These are phyloP conservation scores for Aechmea fasciata DNA, from an alignment of 176 grass and related monocot genomes.

Conservation along the genomic window DNA sequence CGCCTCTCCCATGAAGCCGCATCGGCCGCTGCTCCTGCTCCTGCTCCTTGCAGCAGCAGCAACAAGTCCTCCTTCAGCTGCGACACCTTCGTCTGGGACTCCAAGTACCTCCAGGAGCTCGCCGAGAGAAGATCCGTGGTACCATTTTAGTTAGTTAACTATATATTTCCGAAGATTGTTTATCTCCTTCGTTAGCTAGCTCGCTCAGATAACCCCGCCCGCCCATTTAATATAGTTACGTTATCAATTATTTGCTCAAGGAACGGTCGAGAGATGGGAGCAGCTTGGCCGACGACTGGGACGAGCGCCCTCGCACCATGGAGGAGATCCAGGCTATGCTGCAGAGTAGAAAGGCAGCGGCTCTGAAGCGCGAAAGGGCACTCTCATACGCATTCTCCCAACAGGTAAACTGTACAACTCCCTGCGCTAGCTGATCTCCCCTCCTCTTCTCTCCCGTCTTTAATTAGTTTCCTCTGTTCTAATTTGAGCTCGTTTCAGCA, in stretches of 20 bases:
- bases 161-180: neutral
- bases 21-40: conserved; percentile 1
- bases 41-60: conserved; percentile 33
- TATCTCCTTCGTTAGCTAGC: neutral
- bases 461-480: neutral
- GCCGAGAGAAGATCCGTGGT: conserved; percentile 70
- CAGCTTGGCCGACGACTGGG: conserved; percentile 84
- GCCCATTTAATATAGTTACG: neutral
- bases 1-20: conserved; percentile 57
- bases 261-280: conserved; percentile 77
- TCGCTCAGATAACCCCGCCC: too few species aligned
- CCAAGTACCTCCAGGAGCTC: conserved; percentile 69
- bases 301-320: conserved; percentile 66
- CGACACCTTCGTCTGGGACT: conserved; percentile 72
- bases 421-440: neutral
- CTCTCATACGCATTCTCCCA: conserved; percentile 88
- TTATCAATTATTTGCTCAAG: conserved; percentile 7
- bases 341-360: conserved; percentile 68
- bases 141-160: too few species aligned
- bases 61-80: conserved; percentile 74
- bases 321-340: conserved; percentile 93
- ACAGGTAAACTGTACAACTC: conserved; percentile 29
- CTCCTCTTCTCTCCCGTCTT: neutral
- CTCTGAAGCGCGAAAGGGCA: conserved; percentile 75
- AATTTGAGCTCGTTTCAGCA: conserved; percentile 4